phyloP scores from a whole-genome alignment of 2,329 filamentous ascomycete species.

The Apiospora saccharicola region DNA sequence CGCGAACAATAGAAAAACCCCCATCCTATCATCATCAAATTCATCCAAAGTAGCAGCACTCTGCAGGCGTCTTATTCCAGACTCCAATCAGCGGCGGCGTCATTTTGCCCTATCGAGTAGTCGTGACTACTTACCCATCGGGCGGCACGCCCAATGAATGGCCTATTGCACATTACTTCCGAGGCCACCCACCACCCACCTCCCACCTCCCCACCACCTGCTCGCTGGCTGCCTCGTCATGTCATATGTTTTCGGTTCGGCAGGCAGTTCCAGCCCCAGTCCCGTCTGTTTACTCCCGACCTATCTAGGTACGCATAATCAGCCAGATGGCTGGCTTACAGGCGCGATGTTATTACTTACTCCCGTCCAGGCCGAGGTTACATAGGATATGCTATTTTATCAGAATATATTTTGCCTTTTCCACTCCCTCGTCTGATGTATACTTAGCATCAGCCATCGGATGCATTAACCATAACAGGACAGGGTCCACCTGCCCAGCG shows the following conservation, averaged over 20 bases:
- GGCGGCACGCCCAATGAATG: slow-evolving; percentile 13
- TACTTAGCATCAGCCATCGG: slow-evolving; percentile 10
- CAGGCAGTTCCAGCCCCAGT: neutral
- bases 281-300: neutral
- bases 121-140: neutral
- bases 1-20: slow-evolving; percentile 18
- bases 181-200: neutral
- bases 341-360: slow-evolving; percentile 13
- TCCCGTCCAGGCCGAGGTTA: neutral
- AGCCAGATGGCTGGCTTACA: neutral
- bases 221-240: slow-evolving; percentile 1
- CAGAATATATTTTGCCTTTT: neutral
- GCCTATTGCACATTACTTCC: slow-evolving; percentile 3
- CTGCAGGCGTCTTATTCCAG: neutral
- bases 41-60: slow-evolving; percentile 17
- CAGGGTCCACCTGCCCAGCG: slow-evolving; percentile 6
- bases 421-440: slow-evolving; percentile 16
- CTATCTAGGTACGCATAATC: slow-evolving; percentile 5
- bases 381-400: neutral
- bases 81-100: slow-evolving; percentile 17
- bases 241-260: slow-evolving; percentile 8
- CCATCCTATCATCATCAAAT: slow-evolving; percentile 13
- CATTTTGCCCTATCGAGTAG: slow-evolving; percentile 14
- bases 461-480: slow-evolving; percentile 14
- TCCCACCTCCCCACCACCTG: too few relatives aligned